phyloP scores from a whole-genome alignment of 805 yeast species.

The Candida maesae region DNA sequence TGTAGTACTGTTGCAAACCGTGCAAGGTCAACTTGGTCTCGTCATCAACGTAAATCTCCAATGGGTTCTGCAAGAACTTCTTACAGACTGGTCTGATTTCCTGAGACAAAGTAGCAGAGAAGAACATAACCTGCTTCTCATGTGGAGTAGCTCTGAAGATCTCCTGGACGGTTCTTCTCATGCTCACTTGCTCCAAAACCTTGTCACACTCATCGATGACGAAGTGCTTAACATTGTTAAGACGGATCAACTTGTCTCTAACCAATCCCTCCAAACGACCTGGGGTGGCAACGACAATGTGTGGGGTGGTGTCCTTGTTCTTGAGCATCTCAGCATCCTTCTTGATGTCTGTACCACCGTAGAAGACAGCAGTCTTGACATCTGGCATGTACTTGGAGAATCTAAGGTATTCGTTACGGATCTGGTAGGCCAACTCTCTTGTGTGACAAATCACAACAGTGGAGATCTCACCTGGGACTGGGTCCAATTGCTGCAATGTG shows the following conservation, averaged over 20 bases:
- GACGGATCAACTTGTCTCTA: slow-evolving; percentile 82
- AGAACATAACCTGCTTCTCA: slow-evolving; percentile 99
- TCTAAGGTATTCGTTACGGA: slow-evolving; percentile 94
- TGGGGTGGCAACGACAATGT: slow-evolving; percentile 96
- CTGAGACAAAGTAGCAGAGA: slow-evolving; percentile 90
- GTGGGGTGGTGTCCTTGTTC: slow-evolving; percentile 93
- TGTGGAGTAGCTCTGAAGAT: slow-evolving; percentile 96
- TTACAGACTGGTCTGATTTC: slow-evolving; percentile 96
- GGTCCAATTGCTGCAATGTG: slow-evolving; percentile 94
- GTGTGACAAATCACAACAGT: slow-evolving; percentile 96
- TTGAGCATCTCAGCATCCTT: slow-evolving; percentile 85
- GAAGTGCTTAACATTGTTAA: slow-evolving; percentile 87
- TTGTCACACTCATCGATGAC: slow-evolving; percentile 98
- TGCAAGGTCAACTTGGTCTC: slow-evolving; percentile 96
- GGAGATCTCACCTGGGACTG: slow-evolving; percentile 94
- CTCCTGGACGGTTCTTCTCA: slow-evolving; percentile 99
- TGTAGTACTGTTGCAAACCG: slow-evolving; percentile 95
- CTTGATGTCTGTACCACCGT: slow-evolving; percentile 88
- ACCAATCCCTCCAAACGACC: slow-evolving; percentile 95
- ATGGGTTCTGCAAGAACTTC: slow-evolving; percentile 96
- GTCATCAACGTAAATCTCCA: slow-evolving; percentile 96
- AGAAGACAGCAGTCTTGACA: slow-evolving; percentile 93
- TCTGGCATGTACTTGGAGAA: slow-evolving; percentile 98
- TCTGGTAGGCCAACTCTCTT: slow-evolving; percentile 97
- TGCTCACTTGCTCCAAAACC: slow-evolving; percentile 84